Percentiles rank a stretch among this genome's conserved stretches.
These are phyloP conservation scores for Coprinopsis sp. DNA, from an alignment of 768 basidiomycete genomes.

Conservation along the genomic window DNA sequence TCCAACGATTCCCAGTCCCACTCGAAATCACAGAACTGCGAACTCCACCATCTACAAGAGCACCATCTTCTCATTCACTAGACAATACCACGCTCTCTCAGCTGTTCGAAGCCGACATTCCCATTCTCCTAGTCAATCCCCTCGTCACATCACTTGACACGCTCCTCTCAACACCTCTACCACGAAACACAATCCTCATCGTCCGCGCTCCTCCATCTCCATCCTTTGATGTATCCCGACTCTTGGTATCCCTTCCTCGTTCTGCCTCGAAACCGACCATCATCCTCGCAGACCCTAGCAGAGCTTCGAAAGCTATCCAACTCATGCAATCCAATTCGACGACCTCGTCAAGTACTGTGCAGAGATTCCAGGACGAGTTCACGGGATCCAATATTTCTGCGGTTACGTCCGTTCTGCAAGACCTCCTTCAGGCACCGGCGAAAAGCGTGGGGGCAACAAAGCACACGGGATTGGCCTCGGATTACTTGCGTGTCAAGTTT, in stretches of 20 bases:
- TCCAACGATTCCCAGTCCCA: conserved; percentile 50
- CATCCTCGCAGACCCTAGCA: conserved; percentile 53
- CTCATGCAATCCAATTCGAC: conserved; percentile 39
- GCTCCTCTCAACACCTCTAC: conserved; percentile 27
- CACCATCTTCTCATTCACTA: conserved; percentile 13
- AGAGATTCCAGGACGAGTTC: conserved; percentile 61
- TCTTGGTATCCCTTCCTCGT: conserved; percentile 17
- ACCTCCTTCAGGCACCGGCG: conserved; percentile 12
- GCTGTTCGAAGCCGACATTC: conserved; percentile 50
- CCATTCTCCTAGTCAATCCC: conserved; percentile 60
- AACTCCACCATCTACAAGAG: conserved; percentile 14
- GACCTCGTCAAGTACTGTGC: conserved; percentile 45
- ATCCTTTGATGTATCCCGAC: conserved; percentile 12
- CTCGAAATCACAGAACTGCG: conserved; percentile 44
- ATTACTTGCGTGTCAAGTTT: conserved; percentile 30
- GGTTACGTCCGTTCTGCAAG: conserved; percentile 37
- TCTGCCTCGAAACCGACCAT: conserved; percentile 20
- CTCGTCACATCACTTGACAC: conserved; percentile 30
- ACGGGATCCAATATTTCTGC: conserved; percentile 53
- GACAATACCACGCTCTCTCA: background rate
- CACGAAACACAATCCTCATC: conserved; percentile 45
- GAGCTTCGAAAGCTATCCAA: conserved; percentile 51
- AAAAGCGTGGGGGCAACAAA: conserved; percentile 6
- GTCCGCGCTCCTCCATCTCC: conserved; percentile 10
- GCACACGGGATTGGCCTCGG: conserved; percentile 7